Base-by-base conservation (phyloP, 768 basidiomycete genomes). In the Amanita brunnescens region DNA sequence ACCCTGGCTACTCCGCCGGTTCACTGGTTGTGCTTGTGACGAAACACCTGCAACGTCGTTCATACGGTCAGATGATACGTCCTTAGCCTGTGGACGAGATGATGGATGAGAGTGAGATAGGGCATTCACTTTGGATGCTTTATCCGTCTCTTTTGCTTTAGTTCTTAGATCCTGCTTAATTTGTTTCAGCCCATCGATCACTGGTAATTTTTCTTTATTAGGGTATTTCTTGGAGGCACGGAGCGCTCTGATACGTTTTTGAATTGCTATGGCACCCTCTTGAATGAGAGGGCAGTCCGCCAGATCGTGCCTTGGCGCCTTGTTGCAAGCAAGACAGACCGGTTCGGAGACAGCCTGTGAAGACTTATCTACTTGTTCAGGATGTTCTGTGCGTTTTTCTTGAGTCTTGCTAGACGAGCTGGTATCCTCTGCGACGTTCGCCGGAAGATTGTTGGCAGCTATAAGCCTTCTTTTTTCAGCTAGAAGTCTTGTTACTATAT, bases 241-340 rank as follows among this genome's bases (percentile, higher is more conserved):
- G 16, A 81, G 61, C 54, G 77, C 72, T 6, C 58, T 62, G 38
- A 83, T 61, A 48, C 79, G 77, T 45, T 63, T 64, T 54, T 64
- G 67, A 57, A 83, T 70, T 6, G 71, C 61, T 6, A 64, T 62
- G 0, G 72, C 59, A 8, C 78, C 76, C 33, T 67, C 68, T 21
- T 65, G 52, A 21, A 83, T 66, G 20, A 72, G 60, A 5, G 77
- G 77, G 59, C 82, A 84, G 39, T 61, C 61, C 45, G 68, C 68
- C n/a, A 72, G 74, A 47, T 69, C 63, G 54, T 84, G 82, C 34
- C 68, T 65, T 6, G 76, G 72, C 3, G 56, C 55, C 40, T 61
- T 61, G 16, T 65, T 62, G 61, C 81, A 83, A 18, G 79, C 63
- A 35, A 73, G 73, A 54, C 81, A 78, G 42, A 18, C 9, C 7